Evolutionary conservation across 345 rosid species (phyloP).

Genomic region (Barbarea vulgaris): DNA sequence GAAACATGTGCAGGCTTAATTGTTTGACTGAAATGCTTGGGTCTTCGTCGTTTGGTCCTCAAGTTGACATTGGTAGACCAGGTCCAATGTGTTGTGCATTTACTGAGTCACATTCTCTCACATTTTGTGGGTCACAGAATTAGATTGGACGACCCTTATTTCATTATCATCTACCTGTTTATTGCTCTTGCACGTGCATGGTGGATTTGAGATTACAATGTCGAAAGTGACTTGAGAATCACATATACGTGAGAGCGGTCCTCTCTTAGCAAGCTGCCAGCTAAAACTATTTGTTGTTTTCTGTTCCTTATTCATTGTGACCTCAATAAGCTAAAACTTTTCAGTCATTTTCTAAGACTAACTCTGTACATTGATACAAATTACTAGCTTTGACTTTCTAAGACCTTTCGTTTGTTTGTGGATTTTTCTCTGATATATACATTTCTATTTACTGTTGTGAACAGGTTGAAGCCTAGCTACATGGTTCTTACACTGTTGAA

Average conservation of each 20-base stretch:
- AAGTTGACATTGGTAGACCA: conserved; percentile 35
- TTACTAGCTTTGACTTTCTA: conserved; percentile 23
- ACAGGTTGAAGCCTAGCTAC: conserved; percentile 17
- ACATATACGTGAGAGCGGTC: conserved; percentile 41
- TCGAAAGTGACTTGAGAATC: conserved; percentile 45
- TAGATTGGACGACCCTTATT: conserved; percentile 39
- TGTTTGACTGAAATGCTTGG: conserved; percentile 4
- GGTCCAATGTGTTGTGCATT: conserved; percentile 35
- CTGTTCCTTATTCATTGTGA: conserved; percentile 20
- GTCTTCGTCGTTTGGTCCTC: background rate
- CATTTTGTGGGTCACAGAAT: conserved; percentile 44
- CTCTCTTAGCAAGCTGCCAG: conserved; percentile 44
- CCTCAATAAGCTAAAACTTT: conserved; percentile 18
- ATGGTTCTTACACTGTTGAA: conserved; percentile 7
- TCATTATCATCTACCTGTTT: conserved; percentile 43
- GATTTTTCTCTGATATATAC: conserved; percentile 5
- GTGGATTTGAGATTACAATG: conserved; percentile 43
- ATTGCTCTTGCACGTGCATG: conserved; percentile 42
- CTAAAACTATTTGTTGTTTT: conserved; percentile 38
- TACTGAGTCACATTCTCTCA: conserved; percentile 32
- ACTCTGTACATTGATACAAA: conserved; percentile 7
- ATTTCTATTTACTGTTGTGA: conserved; percentile 27
- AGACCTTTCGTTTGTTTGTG: background rate
- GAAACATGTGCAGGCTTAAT: conserved; percentile 23
- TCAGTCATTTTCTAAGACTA: conserved; percentile 29